Conservation (phyloP, 192 early-diverging fungal genomes). For the Coemansia sp. region DNA sequence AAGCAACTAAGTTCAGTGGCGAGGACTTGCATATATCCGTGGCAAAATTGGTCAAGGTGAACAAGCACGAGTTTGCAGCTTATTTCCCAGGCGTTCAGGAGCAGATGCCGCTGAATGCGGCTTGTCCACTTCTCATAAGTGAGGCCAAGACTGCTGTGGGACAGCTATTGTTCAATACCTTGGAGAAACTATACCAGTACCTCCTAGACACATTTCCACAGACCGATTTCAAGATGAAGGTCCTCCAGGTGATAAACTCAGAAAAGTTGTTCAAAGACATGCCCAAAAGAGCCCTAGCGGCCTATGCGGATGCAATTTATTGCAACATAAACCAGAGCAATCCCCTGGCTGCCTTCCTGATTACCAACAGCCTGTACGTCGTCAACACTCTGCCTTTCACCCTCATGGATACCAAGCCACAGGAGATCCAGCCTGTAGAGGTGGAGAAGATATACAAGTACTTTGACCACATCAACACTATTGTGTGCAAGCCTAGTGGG, state of each 20-base stretch:
- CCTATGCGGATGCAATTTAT: not conserved
- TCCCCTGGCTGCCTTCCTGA: not conserved
- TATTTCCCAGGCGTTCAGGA: no score
- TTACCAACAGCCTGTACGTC: not conserved
- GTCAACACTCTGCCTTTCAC: not conserved
- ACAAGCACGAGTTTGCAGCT: no score
- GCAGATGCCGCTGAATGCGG: no score
- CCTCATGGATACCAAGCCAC: not conserved
- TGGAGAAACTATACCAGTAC: no score
- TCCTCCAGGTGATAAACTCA: not conserved
- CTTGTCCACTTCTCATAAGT: no score
- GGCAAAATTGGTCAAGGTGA: no score
- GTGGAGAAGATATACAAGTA: not conserved
- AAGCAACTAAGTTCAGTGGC: not conserved
- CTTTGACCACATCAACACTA: not conserved
- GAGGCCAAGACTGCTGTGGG: no score
- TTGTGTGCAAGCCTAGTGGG: not conserved
- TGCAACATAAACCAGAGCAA: not conserved
- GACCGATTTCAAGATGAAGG: not conserved
- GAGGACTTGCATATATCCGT: not conserved
- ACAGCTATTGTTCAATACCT: no score
- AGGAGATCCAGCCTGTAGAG: not conserved
- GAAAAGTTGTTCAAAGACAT: not conserved
- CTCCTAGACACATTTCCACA: not conserved
- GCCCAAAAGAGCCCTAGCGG: not conserved